Evolutionary conservation across 2,329 filamentous ascomycete genomes (phyloP).

Genomic region (Phoma sp.): DNA sequence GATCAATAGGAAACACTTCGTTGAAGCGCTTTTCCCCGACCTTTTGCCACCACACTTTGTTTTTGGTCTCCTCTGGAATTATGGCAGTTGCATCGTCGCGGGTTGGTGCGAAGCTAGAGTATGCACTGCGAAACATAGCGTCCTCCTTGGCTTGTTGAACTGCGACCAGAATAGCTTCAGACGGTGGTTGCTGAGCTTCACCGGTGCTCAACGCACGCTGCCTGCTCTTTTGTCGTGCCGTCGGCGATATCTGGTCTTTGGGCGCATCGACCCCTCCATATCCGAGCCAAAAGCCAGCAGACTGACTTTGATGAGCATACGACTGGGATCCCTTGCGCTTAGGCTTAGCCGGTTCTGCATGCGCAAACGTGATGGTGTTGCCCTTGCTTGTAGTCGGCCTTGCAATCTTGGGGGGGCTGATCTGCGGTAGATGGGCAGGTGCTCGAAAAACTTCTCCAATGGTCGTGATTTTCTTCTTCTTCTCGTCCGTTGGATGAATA

Average conservation of each 20-base stretch:
- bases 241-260: constrained; percentile 62
- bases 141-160: constrained; percentile 71
- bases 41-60: constrained; percentile 78
- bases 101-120: constrained; percentile 79
- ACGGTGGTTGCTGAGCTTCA: constrained; percentile 61
- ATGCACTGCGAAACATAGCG: constrained; percentile 75
- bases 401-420: constrained; percentile 74
- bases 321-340: constrained; percentile 52
- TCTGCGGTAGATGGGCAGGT: constrained; percentile 66
- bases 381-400: constrained; percentile 71
- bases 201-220: constrained; percentile 73
- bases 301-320: constrained; percentile 71
- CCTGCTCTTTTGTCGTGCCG: constrained; percentile 70
- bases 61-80: constrained; percentile 70
- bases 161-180: constrained; percentile 48
- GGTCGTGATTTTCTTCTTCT: constrained; percentile 65
- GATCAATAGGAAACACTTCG: constrained; percentile 65
- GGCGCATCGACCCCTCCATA: constrained; percentile 58
- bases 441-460: constrained; percentile 78
- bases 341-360: constrained; percentile 59
- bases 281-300: constrained; percentile 69
- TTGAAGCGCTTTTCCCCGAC: constrained; percentile 70
- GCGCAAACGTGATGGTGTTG: constrained; percentile 57
- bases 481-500: constrained; percentile 46
- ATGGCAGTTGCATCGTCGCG: constrained; percentile 76